Base-by-base conservation (phyloP, 2,329 filamentous ascomycete species). In the Didymella lethalis region DNA sequence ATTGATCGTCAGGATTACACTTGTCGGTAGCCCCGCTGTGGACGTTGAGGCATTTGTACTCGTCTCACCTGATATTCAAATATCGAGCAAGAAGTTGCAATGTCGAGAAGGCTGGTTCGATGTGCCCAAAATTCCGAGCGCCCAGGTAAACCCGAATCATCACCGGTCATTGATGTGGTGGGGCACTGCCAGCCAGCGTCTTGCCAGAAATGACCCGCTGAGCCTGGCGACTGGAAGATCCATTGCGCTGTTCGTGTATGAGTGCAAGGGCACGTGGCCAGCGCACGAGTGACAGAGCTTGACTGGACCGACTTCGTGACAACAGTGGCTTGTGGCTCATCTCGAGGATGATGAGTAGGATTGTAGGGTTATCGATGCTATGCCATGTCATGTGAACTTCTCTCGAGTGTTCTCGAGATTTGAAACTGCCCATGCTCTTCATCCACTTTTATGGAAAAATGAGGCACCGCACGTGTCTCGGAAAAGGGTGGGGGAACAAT, bases 401-500 rank as follows among this genome's bases (percentile, higher is more conserved):
- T 40, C n/a, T n/a, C 16, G 6, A 23, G 7, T 16, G 28, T 25
- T 7, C 29, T 23, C 25, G 29, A 10, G 4, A 31, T 26, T 5
- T 52, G 40, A 34, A 41, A 41, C 25, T 10, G 11, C 34, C 46
- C 32, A 32, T 44, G 46, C 40, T 40, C 25, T 49, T 48, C 16
- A 14, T 18, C 18, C 32, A 40, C 20, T 10, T 32, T 26, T 34
- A 14, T n/a, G 14, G 44, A 49, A 47, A 52, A 46, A 16, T 46
- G 45, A 54, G 26, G 45, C 38, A 49, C 26, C 25, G 45, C 31
- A 41, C 16, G 36, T 53, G 29, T 26, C 28, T 11, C 36, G n/a
- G 14, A 40, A 45, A 54, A 58, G 29, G n/a, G 49, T 58, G 55
- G 55, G 49, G 40, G 55, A 58, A 54, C 49, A 18, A 32, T 18